Base-by-base conservation (phyloP, 257 asterid genomes). In the Nicotiana obtusifolia region DNA sequence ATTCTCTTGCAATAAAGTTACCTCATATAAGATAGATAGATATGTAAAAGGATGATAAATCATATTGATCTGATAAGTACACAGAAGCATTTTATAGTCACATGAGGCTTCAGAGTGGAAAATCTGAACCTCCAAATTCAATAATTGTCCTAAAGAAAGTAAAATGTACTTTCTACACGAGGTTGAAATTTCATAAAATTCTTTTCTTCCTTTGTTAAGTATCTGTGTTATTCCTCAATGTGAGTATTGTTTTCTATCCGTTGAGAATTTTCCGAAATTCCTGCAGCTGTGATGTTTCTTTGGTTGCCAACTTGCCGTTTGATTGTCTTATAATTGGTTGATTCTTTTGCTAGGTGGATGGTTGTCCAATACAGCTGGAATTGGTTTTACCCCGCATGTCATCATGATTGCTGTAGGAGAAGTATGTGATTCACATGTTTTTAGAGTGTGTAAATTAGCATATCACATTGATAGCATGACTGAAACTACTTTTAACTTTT, bases 341-440 rank as follows among this genome's bases (percentile, higher is more conserved):
- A 80, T 80, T 49, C n/a, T 79, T 86, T 81, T 90, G 77, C 83
- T 89, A 92, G 95, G 97, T 88, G 94, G 92, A 80, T 88, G 95
- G 83, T 82, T 86, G 35, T 87, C 88, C 83, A 89, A 76, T 82
- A 88, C 92, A 71, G 92, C 88, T 71, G 98, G 95, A 80, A 88
- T 90, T 68, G 91, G 90, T 71, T 87, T 93, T 89, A 87, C 94
- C 80, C 96, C 93, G 30, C 97, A 93, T 79, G 89, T 91, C 88
- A 86, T 93, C 85, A 83, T 86, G 80, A 68, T 93, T 54, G 89
- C 92, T 14, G 87, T 85, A 81, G 98, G 98, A 86, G 98, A 93
- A 83, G 98, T 92, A 91, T 7, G 91, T 82, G 73, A 35, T 78
- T 41, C 33, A 8, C 65, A 54, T 64, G 24, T 77, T 82, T 82